Evolutionary conservation across 169 alveolate species (phyloP), one percentile per base, ranked within the genome.

Genomic region (Babesia divergens): DNA sequence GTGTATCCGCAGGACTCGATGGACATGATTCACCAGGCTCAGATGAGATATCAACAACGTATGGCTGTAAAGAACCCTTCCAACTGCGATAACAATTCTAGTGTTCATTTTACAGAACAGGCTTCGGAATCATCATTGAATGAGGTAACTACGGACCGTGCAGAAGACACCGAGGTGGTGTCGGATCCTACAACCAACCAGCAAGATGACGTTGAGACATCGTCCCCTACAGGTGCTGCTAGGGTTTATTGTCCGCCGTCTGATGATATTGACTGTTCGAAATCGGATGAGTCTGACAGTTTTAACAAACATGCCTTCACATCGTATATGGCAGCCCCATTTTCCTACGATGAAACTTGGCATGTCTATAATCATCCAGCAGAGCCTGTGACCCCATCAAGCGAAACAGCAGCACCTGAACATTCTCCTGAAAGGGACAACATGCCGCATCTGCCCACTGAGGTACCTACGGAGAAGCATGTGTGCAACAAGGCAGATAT

Each of bases 311-410:
- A 16, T 14, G 60, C 22, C 60, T 62, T 31, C 31, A 42, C 29
- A 6, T 58, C 59, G 26, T 58, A 62, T 2, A 26, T n/a, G 56
- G 31, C 16, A 31, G 56, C 60, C 9, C 67, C 67, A 32, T 34
- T 66, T 13, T 66, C 77, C 24, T 66, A 66, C 47, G 77, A 66
- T 44, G 77, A 53, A 54, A 66, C 65, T 24, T 66, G 77, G 77
- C 77, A 66, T 31, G 24, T 34, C 4, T 66, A 24, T 42, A 16
- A 42, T 16, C 16, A 42, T 42, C 49, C 49, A 16, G 16, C 16
- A 42, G n/a, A n/a, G n/a, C n/a, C n/a, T n/a, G n/a, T n/a, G n/a
- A n/a, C n/a, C n/a, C n/a, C n/a, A n/a, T n/a, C n/a, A n/a, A n/a
- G n/a, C n/a, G n/a, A n/a, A n/a, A n/a, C n/a, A n/a, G n/a, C n/a